A percentile compares a stretch with the other conserved stretches of the same genome.
Evolutionary conservation across 805 yeast genomes (phyloP).

Genomic region (Starmerella bacillaris): DNA sequence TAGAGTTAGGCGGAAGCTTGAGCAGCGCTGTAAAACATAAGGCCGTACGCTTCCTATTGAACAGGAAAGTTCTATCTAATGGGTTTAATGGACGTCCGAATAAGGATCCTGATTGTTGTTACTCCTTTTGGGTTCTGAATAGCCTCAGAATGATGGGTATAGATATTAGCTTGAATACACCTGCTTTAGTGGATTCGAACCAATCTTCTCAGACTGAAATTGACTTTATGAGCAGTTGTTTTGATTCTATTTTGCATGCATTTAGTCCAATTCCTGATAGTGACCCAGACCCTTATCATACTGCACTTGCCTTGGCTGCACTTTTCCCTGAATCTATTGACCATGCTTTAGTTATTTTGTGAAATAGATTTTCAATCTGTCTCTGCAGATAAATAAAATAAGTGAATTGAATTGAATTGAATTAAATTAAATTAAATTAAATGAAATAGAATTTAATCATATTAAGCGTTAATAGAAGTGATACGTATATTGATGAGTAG

Average conservation of each 20-base stretch:
- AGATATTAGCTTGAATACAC: no score
- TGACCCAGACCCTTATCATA: constrained; percentile 42
- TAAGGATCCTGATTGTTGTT: constrained; percentile 73
- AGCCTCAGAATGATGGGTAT: constrained; percentile 32
- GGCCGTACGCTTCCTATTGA: neutral
- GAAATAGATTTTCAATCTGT: no score
- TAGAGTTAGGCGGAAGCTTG: constrained; percentile 26
- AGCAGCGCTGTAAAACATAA: neutral
- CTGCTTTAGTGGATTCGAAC: constrained; percentile 23
- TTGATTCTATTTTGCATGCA: constrained; percentile 53
- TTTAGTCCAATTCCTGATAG: constrained; percentile 43
- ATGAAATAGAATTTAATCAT: no score
- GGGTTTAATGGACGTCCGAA: constrained; percentile 67
- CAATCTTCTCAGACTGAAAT: neutral
- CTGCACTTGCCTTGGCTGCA: constrained; percentile 37
- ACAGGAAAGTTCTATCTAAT: neutral
- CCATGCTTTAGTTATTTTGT: constrained; percentile 20
- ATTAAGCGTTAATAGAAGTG: no score
- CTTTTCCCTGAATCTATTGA: constrained; percentile 25
- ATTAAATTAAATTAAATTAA: no score
- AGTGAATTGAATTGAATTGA: no score
- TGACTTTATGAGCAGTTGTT: constrained; percentile 26
- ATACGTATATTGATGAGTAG: no score
- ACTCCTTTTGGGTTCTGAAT: constrained; percentile 66
- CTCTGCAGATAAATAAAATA: no score